Conservation (phyloP, 2,329 filamentous ascomycete species). For the Diplodia mutila region DNA sequence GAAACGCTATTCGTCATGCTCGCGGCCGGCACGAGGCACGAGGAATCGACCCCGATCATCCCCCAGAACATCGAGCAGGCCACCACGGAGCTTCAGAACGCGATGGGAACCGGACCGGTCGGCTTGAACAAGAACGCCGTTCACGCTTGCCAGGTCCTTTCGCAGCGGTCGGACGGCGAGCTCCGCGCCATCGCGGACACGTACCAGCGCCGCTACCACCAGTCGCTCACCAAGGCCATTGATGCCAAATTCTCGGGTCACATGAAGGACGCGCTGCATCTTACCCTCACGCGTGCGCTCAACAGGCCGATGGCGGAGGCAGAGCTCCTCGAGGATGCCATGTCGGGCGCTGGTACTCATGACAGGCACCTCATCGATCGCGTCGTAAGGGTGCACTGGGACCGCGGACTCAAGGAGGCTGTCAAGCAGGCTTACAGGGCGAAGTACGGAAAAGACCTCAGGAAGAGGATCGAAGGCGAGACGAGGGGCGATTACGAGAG, state of each 20-base stretch:
- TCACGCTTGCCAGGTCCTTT: slow-evolving; percentile 77
- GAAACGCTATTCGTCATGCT: slow-evolving; percentile 84
- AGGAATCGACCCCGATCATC: slow-evolving; percentile 75
- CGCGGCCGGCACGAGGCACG: slow-evolving; percentile 71
- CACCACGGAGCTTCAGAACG: slow-evolving; percentile 74
- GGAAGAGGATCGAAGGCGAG: slow-evolving; percentile 74
- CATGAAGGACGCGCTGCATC: slow-evolving; percentile 82
- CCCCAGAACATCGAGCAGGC: slow-evolving; percentile 76
- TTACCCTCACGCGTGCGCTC: slow-evolving; percentile 74
- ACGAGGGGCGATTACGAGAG: slow-evolving; percentile 82
- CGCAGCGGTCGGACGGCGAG: slow-evolving; percentile 76
- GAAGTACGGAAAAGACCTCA: slow-evolving; percentile 69
- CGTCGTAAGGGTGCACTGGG: slow-evolving; percentile 84
- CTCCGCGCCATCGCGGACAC: slow-evolving; percentile 77
- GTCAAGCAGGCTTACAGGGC: slow-evolving; percentile 79
- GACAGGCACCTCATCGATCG: slow-evolving; percentile 77
- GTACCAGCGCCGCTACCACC: slow-evolving; percentile 75
- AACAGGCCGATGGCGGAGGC: slow-evolving; percentile 88
- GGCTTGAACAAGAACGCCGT: slow-evolving; percentile 71
- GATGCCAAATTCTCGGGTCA: slow-evolving; percentile 86
- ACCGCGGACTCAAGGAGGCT: slow-evolving; percentile 71
- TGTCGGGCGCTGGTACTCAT: slow-evolving; percentile 86
- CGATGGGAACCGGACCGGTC: slow-evolving; percentile 58
- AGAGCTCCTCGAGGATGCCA: slow-evolving; percentile 77
- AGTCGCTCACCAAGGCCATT: slow-evolving; percentile 72